Percentiles rank a stretch among this genome's conserved stretches.
These are phyloP conservation scores for Epichloe sp. DNA, from an alignment of 2,329 filamentous ascomycete species.

Conservation along the genomic window DNA sequence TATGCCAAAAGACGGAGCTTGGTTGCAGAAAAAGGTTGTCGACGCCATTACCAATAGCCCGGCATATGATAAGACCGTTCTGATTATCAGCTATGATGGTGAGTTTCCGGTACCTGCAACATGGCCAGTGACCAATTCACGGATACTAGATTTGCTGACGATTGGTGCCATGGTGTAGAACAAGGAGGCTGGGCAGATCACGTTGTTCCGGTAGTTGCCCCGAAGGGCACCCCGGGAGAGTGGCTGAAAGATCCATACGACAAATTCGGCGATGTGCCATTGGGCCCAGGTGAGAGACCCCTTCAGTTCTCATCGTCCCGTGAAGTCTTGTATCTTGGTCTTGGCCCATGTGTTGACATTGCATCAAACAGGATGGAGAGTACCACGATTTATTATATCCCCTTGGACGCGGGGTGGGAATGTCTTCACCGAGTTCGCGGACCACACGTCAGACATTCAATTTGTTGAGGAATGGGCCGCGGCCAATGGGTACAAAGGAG, in stretches of 20 bases:
- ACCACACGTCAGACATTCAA: slow-evolving; percentile 40
- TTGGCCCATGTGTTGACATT: neutral
- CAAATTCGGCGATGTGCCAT: slow-evolving; percentile 10
- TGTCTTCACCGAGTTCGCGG: slow-evolving; percentile 38
- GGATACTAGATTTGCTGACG: neutral
- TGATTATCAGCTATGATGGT: slow-evolving; percentile 40
- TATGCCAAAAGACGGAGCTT: slow-evolving; percentile 38
- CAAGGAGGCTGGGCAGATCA: slow-evolving; percentile 42
- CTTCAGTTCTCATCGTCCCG: too few relatives aligned
- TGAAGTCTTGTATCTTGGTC: too few relatives aligned
- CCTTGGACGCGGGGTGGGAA: slow-evolving; percentile 39
- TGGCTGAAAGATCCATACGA: slow-evolving; percentile 31
- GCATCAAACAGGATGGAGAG: slow-evolving; percentile 22
- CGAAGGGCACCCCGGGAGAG: slow-evolving; percentile 33
- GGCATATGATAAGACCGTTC: slow-evolving; percentile 32
- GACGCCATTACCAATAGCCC: slow-evolving; percentile 34
- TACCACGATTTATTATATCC: slow-evolving; percentile 39
- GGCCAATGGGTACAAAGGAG: slow-evolving; percentile 22
- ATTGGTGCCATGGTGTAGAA: slow-evolving; percentile 18
- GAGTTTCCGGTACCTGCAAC: slow-evolving; percentile 1
- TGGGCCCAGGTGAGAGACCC: slow-evolving; percentile 15
- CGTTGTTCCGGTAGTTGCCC: slow-evolving; percentile 33
- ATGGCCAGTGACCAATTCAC: too few relatives aligned
- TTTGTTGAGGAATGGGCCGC: slow-evolving; percentile 34
- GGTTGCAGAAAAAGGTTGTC: slow-evolving; percentile 40